Evolutionary conservation across 176 grass and related monocot species (phyloP), one percentile per base, ranked within the genome.

Genomic region (Musa acuminata): DNA sequence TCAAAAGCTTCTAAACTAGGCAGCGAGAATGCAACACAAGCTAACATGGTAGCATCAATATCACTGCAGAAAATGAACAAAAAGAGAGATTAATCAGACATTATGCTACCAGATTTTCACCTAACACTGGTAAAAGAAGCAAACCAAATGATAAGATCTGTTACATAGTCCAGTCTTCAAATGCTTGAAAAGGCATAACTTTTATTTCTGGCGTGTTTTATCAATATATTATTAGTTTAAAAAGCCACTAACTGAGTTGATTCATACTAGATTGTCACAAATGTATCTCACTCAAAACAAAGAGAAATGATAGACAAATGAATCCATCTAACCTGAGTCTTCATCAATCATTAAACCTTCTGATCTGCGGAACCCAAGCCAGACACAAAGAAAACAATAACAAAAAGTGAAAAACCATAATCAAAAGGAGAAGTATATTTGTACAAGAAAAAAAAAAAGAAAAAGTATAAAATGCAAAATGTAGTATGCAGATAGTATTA

Each of bases 21-120:
- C 24, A 88, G 91, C 25, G 87, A 91, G 84, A 94, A 99, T 51
- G 90, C 95, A 64, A 99, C 58, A 13, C 95, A 99, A 74, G 83
- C 88, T 17, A 99, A 79, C 86, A 91, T 82, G 0, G 85, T 87
- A 69, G 86, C 83, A 87, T 90, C 89, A 72, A 83, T 73, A 89
- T 91, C 88, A 86, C 95, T 99, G 90, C 84, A 87, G 57, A 72
- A 48, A 19, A 89, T 51, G 70, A 55, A 60, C 43, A 73, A 29
- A 78, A 82, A 62, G 2, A 13, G 11, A 10, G 25, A 78, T 16
- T n/a, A 62, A 54, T 9, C 24, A 51, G 29, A 85, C 58, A 92
- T 84, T 73, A 63, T 52, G 67, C 23, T 43, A 43, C 35, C 35
- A 43, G 35, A 52, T 1, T 8, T 8, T 20, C 10, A 57, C 10